A percentile compares a stretch with the other conserved stretches of the same genome.
Conservation (phyloP, 2,329 filamentous ascomycete species). For the Tolypocladium capitatum region DNA sequence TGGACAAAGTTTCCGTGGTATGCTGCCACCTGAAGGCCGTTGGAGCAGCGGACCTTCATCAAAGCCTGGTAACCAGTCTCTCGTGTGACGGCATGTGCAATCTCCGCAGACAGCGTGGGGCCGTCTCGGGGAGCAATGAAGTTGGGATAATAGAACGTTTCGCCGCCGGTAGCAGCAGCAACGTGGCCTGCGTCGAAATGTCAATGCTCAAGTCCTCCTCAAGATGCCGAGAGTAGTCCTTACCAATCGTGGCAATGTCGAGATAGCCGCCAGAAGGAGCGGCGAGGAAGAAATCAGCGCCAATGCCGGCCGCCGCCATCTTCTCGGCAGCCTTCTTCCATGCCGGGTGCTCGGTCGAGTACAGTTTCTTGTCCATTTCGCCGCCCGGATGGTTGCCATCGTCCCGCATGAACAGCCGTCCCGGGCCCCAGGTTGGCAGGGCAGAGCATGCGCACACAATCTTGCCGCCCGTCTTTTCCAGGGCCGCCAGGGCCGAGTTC, state of each 20-base stretch:
- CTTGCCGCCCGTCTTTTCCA: constrained; percentile 82
- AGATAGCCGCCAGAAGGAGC: constrained; percentile 83
- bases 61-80: constrained; percentile 92
- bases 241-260: constrained; percentile 82
- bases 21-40: constrained; percentile 81
- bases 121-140: constrained; percentile 81
- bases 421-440: constrained; percentile 86
- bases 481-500: constrained; percentile 69
- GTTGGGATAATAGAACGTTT: constrained; percentile 94
- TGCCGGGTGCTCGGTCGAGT: constrained; percentile 75
- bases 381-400: constrained; percentile 75
- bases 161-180: constrained; percentile 78
- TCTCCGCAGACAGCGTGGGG: constrained; percentile 70
- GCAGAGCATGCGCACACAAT: constrained; percentile 76
- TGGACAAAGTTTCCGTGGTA: constrained; percentile 97
- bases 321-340: constrained; percentile 81
- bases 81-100: constrained; percentile 72
- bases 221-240: constrained; percentile 10
- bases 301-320: constrained; percentile 76
- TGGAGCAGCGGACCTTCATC: constrained; percentile 98
- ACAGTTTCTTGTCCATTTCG: constrained; percentile 83
- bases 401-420: constrained; percentile 72
- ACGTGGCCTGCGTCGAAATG: constrained; percentile 49
- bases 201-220: constrained; percentile 5
- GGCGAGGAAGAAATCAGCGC: constrained; percentile 88